Evolutionary conservation across 2,329 filamentous ascomycete species (phyloP).

Genomic region (Paramyrothecium sp.): DNA sequence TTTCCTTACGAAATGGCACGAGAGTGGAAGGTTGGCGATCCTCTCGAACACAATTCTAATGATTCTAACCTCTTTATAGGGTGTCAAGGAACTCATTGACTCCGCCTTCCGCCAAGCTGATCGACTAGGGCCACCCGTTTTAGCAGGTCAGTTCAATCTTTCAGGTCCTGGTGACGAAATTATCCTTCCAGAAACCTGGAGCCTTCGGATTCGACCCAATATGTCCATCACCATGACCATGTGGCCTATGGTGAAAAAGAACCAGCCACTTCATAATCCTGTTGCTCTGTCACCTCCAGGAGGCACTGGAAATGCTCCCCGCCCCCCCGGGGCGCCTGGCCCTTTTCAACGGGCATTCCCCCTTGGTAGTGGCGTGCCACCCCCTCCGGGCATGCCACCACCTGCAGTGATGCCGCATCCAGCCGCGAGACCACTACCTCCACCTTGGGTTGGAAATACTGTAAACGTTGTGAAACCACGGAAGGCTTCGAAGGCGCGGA

Average conservation of each 20-base stretch:
- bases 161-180: conserved; percentile 74
- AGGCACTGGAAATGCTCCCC: background rate
- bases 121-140: conserved; percentile 67
- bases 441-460: background rate
- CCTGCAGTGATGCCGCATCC: too few relatives aligned
- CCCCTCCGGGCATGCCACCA: too few relatives aligned
- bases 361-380: too few relatives aligned
- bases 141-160: conserved; percentile 72
- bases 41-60: conserved; percentile 13
- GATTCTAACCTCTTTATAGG: conserved; percentile 38
- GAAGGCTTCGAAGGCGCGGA: too few relatives aligned
- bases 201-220: conserved; percentile 71
- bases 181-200: conserved; percentile 71
- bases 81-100: conserved; percentile 79
- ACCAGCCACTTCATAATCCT: background rate
- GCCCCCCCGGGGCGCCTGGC: too few relatives aligned
- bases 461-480: too few relatives aligned
- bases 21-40: conserved; percentile 62
- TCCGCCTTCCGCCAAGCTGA: conserved; percentile 78
- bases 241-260: conserved; percentile 45
- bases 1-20: conserved; percentile 81
- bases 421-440: background rate
- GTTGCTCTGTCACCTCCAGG: background rate
- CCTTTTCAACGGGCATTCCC: too few relatives aligned
- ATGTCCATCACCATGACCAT: conserved; percentile 43